These are phyloP conservation scores for Persicaria tinctoria DNA, from an alignment of 148 eudicot genomes.

Conservation along the genomic window DNA sequence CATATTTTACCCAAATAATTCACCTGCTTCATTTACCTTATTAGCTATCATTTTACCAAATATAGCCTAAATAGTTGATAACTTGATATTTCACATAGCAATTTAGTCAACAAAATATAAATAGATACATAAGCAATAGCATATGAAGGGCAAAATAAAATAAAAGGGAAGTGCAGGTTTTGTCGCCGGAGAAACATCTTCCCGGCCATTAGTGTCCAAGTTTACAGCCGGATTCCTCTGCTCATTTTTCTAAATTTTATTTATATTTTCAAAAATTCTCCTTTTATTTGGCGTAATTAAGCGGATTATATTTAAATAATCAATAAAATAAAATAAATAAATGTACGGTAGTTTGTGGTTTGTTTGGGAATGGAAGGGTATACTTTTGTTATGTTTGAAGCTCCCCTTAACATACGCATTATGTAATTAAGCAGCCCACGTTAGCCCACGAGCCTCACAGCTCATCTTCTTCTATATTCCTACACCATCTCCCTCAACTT, in stretches of 20 bases:
- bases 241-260: not conserved
- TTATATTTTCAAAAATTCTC: not conserved
- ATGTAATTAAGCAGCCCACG: slow-evolving; percentile 1
- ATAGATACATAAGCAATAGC: no score
- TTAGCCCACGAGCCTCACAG: slow-evolving; percentile 12
- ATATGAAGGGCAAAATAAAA: not conserved
- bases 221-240: slow-evolving; percentile 59
- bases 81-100: no score
- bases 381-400: not conserved
- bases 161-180: not conserved
- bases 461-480: not conserved
- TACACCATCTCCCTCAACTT: not conserved
- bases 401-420: slow-evolving; percentile 1
- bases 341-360: slow-evolving; percentile 2
- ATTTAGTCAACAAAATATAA: no score
- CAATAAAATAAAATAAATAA: not conserved
- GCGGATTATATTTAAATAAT: not conserved
- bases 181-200: not conserved
- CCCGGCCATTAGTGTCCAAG: slow-evolving; percentile 40
- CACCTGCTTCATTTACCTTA: no score
- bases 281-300: no score
- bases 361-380: not conserved
- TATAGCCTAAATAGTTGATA: no score
- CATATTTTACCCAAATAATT: no score
- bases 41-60: no score